phyloP scores from a whole-genome alignment of 1,139 yeast genomes.

The Geotrichum europaeum region DNA sequence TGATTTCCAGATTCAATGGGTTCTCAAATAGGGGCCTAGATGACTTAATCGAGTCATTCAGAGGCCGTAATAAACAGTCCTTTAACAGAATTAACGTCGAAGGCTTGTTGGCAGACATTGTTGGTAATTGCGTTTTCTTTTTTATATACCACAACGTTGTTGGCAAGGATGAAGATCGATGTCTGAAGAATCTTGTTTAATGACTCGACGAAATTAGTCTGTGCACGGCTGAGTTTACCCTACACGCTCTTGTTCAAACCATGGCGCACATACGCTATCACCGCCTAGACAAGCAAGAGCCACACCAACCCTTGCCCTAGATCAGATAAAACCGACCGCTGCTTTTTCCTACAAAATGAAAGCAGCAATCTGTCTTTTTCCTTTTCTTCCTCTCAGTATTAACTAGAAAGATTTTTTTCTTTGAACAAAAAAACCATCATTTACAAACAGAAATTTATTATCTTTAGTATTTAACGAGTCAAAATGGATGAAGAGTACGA shows the following conservation, averaged over 20 bases:
- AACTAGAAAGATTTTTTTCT: background rate
- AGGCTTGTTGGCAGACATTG: background rate
- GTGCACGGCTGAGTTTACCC: background rate
- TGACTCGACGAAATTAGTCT: background rate
- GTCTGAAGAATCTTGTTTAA: background rate
- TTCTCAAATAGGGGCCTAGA: conserved; percentile 21
- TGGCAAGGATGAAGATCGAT: background rate
- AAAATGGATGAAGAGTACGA: conserved; percentile 93
- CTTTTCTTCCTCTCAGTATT: background rate
- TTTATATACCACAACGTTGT: background rate
- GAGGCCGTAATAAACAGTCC: conserved; percentile 24
- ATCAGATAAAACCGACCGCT: background rate
- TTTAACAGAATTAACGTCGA: conserved; percentile 13
- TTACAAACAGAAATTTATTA: too few relatives aligned
- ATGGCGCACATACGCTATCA: too few relatives aligned
- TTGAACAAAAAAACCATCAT: background rate
- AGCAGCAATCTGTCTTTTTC: background rate
- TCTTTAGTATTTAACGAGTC: background rate
- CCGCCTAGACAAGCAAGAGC: background rate
- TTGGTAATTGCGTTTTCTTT: background rate
- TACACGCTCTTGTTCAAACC: background rate
- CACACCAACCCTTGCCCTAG: background rate
- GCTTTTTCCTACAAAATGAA: background rate
- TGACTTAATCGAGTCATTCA: conserved; percentile 20
- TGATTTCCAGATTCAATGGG: conserved; percentile 32